Conservation (phyloP, 2,329 filamentous ascomycete genomes). For the Paracoccidioides lutzii region DNA sequence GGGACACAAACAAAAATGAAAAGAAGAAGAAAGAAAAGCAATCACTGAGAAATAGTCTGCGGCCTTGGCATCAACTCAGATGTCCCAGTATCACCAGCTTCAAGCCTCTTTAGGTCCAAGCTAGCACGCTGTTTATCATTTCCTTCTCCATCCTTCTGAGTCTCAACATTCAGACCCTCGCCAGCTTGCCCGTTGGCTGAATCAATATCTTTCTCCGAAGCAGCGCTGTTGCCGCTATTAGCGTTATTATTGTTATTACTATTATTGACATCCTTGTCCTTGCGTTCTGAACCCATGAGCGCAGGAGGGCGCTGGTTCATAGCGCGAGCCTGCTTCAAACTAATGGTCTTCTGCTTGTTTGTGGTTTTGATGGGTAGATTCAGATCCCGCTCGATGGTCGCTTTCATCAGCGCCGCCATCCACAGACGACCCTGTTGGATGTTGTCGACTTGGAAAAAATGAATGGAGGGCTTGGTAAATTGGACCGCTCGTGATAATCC, state of each 20-base stretch:
- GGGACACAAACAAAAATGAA: not conserved
- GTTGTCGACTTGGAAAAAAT: slow-evolving; percentile 94
- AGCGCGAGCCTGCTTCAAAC: slow-evolving; percentile 70
- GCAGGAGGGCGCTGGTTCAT: slow-evolving; percentile 85
- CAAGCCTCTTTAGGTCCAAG: not conserved
- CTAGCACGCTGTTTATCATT: slow-evolving; percentile 1
- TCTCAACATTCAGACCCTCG: slow-evolving; percentile 18
- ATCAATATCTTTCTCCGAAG: not conserved
- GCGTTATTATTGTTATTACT: no score
- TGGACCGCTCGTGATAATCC: slow-evolving; percentile 84
- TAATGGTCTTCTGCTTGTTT: slow-evolving; percentile 95
- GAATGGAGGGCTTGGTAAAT: slow-evolving; percentile 93
- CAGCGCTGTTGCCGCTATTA: not conserved
- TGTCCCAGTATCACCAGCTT: not conserved
- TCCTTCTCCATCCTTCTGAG: slow-evolving; percentile 14
- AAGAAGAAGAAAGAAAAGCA: not conserved
- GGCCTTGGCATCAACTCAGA: not conserved
- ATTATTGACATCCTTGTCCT: slow-evolving; percentile 6
- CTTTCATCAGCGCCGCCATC: slow-evolving; percentile 99
- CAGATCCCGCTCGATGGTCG: slow-evolving; percentile 85
- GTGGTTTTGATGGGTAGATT: slow-evolving; percentile 65
- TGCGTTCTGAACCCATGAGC: slow-evolving; percentile 50
- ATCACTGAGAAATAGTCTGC: not conserved
- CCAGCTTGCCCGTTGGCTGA: slow-evolving; percentile 22
- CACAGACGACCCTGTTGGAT: slow-evolving; percentile 77